Evolutionary conservation across 306 rosid species (phyloP), one percentile per base, ranked within the genome.

Genomic region (Lathyrus oleraceus): DNA sequence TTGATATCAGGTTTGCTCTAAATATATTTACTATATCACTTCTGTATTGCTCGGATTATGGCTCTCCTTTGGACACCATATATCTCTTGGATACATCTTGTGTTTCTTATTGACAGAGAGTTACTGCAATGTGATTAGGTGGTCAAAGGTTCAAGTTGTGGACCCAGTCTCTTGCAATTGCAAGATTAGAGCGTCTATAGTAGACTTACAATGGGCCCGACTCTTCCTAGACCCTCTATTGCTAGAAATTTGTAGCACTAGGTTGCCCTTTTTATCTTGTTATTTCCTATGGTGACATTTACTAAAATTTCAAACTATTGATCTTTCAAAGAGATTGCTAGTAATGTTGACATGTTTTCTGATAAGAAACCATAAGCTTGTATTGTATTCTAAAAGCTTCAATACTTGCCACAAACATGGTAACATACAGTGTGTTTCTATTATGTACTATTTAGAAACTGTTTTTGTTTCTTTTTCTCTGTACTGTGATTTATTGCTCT

Each of bases 361-460:
- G 19, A 16, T 40, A 20, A 17, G 72, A 64, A 61, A 71, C 45
- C 69, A 17, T 39, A 61, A 76, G 35, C 54, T 39, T 38, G 65
- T 19, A 11, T 21, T 80, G 57, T 28, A 53, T 79, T 68, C 60
- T 72, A 70, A 70, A 56, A 64, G 57, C 54, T 65, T 80, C 15
- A 52, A 21, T 48, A 21, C 59, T 27, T 28, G 23, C 30, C 74
- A 80, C 47, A 53, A 58, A 57, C 72, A 48, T 58, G 70, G 66
- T 57, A 56, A 13, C 48, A 30, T 43, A 48, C 62, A n/a, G 40
- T 27, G 15, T 49, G 12, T 58, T 15, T 36, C 12, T 14, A 16
- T 10, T 39, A 72, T 72, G 42, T 73, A 61, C 45, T 21, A 53
- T 38, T 67, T 35, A 15, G 36, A 60, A 17, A 13, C 8, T 21